A percentile compares a stretch with the other conserved stretches of the same genome.
Evolutionary conservation across 805 yeast genomes (phyloP).

Genomic region (Blastobotrys parvus): DNA sequence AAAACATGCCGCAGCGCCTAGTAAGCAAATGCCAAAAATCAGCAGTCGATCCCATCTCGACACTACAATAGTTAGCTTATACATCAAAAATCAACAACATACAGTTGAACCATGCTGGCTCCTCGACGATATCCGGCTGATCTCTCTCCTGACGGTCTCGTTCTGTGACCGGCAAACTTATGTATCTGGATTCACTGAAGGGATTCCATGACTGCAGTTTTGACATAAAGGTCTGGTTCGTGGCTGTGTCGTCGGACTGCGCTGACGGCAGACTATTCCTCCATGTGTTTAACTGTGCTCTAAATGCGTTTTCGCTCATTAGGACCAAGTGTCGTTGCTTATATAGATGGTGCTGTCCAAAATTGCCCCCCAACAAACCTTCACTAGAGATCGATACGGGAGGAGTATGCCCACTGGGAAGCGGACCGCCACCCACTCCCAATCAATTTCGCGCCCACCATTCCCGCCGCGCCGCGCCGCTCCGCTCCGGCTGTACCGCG

Average conservation of each 20-base stretch:
- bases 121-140: slow-evolving; percentile 24
- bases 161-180: slow-evolving; percentile 17
- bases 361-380: too few relatives aligned
- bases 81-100: slow-evolving; percentile 2
- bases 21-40: slow-evolving; percentile 68
- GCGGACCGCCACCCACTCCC: too few relatives aligned
- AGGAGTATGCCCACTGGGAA: too few relatives aligned
- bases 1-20: slow-evolving; percentile 75
- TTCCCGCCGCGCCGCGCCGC: too few relatives aligned
- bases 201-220: slow-evolving; percentile 22
- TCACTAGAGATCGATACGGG: too few relatives aligned
- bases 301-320: slow-evolving; percentile 23
- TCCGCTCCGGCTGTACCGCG: too few relatives aligned
- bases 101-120: slow-evolving; percentile 32
- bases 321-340: too few relatives aligned
- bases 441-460: too few relatives aligned
- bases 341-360: too few relatives aligned
- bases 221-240: slow-evolving; percentile 17
- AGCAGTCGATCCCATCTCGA: slow-evolving; percentile 74
- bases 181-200: slow-evolving; percentile 18
- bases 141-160: slow-evolving; percentile 16
- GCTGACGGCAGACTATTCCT: slow-evolving; percentile 12
- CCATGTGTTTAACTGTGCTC: slow-evolving; percentile 28
- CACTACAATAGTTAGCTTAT: slow-evolving; percentile 13
- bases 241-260: slow-evolving; percentile 9